A percentile compares a stretch with the other conserved stretches of the same genome.
These are phyloP conservation scores for Vanilla planifolia DNA, from an alignment of 106 monocot species.

Conservation along the genomic window DNA sequence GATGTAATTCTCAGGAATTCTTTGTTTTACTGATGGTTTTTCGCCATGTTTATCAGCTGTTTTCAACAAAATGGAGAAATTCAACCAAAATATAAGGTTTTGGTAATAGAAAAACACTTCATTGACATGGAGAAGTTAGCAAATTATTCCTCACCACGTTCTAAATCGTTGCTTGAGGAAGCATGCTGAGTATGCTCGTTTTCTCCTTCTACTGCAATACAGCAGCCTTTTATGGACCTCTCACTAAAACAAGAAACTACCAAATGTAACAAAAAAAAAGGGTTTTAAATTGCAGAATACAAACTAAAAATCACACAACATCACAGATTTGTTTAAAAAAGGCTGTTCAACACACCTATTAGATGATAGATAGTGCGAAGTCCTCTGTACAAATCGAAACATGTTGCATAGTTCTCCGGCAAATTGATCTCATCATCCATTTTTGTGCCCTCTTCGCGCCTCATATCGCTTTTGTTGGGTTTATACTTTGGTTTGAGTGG, in stretches of 20 bases:
- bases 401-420: conserved; percentile 10
- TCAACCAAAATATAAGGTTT: not conserved
- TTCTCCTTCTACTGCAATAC: not conserved
- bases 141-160: not conserved
- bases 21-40: not conserved
- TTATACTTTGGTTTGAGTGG: conserved; percentile 2
- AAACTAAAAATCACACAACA: too few relatives aligned
- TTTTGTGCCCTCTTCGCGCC: not conserved
- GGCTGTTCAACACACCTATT: not conserved
- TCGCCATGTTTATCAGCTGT: conserved; percentile 1
- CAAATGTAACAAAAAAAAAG: not conserved
- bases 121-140: not conserved
- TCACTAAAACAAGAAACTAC: not conserved
- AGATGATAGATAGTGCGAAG: not conserved
- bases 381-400: not conserved
- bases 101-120: not conserved
- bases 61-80: not conserved
- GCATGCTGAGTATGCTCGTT: not conserved
- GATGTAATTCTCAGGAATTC: conserved; percentile 10
- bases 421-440: not conserved
- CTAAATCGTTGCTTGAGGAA: not conserved
- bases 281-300: too few relatives aligned
- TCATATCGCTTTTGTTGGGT: not conserved
- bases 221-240: not conserved
- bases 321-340: not conserved